phyloP scores from a whole-genome alignment of 345 rosid species.

The Eucalyptus cloeziana region DNA sequence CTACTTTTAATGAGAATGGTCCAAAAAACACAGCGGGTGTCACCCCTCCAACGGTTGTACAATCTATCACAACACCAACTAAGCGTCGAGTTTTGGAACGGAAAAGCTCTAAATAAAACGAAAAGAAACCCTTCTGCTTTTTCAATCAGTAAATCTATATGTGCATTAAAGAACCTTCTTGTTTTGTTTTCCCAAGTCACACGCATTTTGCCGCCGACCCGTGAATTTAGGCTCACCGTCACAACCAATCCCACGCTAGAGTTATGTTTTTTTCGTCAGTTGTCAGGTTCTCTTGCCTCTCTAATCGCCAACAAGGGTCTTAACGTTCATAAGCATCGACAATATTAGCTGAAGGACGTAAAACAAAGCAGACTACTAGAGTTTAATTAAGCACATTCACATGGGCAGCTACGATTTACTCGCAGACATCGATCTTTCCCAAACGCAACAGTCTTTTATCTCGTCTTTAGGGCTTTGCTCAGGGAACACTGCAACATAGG shows the following conservation, averaged over 20 bases:
- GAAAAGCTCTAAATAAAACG: neutral
- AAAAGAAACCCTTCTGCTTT: neutral
- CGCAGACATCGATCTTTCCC: neutral
- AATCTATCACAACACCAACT: neutral
- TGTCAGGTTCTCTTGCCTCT: neutral
- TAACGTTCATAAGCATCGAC: neutral
- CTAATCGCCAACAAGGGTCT: neutral
- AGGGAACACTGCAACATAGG: neutral
- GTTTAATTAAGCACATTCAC: neutral
- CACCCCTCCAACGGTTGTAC: neutral
- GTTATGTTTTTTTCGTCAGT: neutral
- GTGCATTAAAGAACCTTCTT: neutral
- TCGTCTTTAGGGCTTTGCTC: neutral
- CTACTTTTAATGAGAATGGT: neutral
- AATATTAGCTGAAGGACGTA: neutral
- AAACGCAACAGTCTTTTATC: neutral
- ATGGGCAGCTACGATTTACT: neutral
- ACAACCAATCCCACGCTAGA: neutral
- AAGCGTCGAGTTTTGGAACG: neutral
- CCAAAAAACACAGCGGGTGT: neutral
- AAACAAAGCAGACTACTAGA: neutral
- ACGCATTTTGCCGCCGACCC: neutral
- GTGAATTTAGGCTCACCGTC: neutral
- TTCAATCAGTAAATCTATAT: neutral
- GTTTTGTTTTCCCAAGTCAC: neutral